Evolutionary conservation across 805 yeast genomes (phyloP).

Genomic region (Yamadazyma scolyti): DNA sequence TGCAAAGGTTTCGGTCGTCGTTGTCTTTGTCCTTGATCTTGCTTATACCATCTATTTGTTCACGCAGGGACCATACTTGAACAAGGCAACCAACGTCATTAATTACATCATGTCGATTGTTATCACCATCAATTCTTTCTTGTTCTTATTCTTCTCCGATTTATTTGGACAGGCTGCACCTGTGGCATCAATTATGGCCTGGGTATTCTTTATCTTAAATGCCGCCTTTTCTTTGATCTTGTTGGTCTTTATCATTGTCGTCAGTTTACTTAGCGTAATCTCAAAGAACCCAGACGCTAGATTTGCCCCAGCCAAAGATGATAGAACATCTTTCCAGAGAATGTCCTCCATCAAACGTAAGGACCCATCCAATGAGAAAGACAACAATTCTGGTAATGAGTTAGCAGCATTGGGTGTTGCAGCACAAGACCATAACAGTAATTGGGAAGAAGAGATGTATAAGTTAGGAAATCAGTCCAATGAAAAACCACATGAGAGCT

Average conservation of each 20-base stretch:
- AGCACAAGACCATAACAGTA: constrained; percentile 74
- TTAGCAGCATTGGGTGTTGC: constrained; percentile 73
- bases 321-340: constrained; percentile 83
- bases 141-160: constrained; percentile 82
- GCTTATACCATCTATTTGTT: constrained; percentile 63
- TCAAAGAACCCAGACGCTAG: constrained; percentile 87
- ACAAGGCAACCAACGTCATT: constrained; percentile 75
- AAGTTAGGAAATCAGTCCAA: constrained; percentile 24
- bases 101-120: constrained; percentile 72
- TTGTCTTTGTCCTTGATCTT: constrained; percentile 72
- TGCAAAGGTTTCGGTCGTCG: constrained; percentile 79
- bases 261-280: constrained; percentile 57
- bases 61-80: constrained; percentile 69
- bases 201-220: constrained; percentile 82
- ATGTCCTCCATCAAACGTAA: constrained; percentile 28
- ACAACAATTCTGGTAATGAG: constrained; percentile 39
- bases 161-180: constrained; percentile 76
- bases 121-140: constrained; percentile 71
- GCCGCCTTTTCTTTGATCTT: constrained; percentile 83
- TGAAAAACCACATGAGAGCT: constrained; percentile 15
- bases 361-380: constrained; percentile 15
- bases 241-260: constrained; percentile 65
- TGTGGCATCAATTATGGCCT: constrained; percentile 85
- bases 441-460: constrained; percentile 71
- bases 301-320: constrained; percentile 86